Evolutionary conservation across 2,329 filamentous ascomycete genomes (phyloP), one percentile per base, ranked within the genome.

Genomic region (Talaromyces funiculosus): DNA sequence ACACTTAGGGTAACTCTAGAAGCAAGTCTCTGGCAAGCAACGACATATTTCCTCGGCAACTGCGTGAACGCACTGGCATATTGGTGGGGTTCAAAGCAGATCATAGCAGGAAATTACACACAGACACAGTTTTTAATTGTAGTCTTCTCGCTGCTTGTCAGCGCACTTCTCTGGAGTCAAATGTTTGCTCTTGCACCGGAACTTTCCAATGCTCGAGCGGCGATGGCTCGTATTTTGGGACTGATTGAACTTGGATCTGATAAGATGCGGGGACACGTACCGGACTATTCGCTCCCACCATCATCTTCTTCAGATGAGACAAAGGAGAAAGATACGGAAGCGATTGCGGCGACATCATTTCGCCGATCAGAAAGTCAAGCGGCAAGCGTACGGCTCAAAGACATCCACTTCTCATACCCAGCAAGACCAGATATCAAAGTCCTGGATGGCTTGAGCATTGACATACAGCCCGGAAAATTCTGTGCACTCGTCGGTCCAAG

Each of bases 11-110:
- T 79, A 18, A 81, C 78, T 22, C 64, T 81, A 29, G 76, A 79
- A 49, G 74, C 77, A 18, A 79, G 75, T 64, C 68, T 80, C 22
- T 79, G 76, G 71, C 72, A 79, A 57, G 77, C 78, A 2, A 72
- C 78, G 56, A 74, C 77, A 2, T 78, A 77, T 58, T 73, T 74
- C 62, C 62, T 77, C 1, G 83, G 85, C 20, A 88, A 87, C 67
- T 80, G 89, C 55, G 84, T 90, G 26, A 90, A 91, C 67, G 86
- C 88, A 0, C 82, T 92, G 58, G 86, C 88, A 0, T 92, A 90
- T 73, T 92, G 88, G 87, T 92, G 89, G 88, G 89, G 89, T 3
- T 82, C 88, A 0, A 87, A 84, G 66, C 84, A 86, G 64, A 89
- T 92, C 62, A 82, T 86, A 56, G 79, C 81, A 43, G 88, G 88